Evolutionary conservation across 2,329 filamentous ascomycete species (phyloP), one percentile per base, ranked within the genome.

Genomic region (Neopestalotiopsis rosae): DNA sequence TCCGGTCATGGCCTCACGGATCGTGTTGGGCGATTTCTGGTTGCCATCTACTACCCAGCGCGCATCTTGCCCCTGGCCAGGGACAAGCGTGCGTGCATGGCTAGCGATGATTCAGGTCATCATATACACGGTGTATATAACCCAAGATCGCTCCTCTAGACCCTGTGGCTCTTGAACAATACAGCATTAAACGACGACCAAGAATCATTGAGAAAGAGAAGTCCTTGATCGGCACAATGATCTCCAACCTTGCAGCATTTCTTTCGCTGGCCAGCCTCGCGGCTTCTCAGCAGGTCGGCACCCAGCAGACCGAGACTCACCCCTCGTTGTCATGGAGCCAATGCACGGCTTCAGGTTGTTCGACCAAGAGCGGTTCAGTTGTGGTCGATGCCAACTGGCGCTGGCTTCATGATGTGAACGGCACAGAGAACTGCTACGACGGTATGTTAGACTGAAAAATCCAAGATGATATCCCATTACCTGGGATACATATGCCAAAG

Each of bases 351-450:
- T 79, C 76, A 32, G 83, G 83, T 59, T 87, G 85, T 75, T 81
- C 81, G 10, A 76, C 78, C 17, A 80, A 83, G 70, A 78, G 77
- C 68, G 84, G 80, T 62, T 81, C 81, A 52, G 81, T 88, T 45
- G 84, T 86, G 58, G 78, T 88, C 72, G 86, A 88, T 70, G 71
- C 84, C 62, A 87, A 87, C 78, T 87, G 85, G 85, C 83, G 85
- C 69, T 87, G 85, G 86, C 78, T 86, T 57, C 84, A 87, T 74
- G 71, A 75, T 24, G 78, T 77, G 59, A 61, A 34, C 24, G 7
- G 52, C 34, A 81, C 78, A 68, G 82, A 79, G 67, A 87, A 87
- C 78, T 86, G 84, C 79, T 86, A 86, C 73, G 84, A 82, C 62
- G 84, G 84, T 66, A 52, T 52, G 45, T 20, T 14, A n/a, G 1